Base-by-base conservation (phyloP, 345 rosid genomes). In the Populus euphratica region DNA sequence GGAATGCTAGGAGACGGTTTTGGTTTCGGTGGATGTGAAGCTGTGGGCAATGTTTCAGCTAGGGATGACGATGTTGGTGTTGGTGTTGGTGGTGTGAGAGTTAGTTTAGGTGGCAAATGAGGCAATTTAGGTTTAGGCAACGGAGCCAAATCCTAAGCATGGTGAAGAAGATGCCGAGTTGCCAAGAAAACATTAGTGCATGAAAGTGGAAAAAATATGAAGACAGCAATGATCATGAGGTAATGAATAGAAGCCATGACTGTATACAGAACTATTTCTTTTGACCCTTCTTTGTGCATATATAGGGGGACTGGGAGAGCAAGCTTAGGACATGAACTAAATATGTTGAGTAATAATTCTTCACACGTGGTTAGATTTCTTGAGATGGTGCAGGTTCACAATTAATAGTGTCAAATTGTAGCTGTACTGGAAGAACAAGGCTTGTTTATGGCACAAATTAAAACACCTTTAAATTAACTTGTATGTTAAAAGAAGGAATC, bases 51-150 rank as follows among this genome's bases (percentile, higher is more conserved):
- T 23, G 64, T 50, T n/a, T 47, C 66, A 14, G 63, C 64, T 44
- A 38, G 62, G 8, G 73, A 74, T 44, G 69, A 59, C 23, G 47
- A 59, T 31, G 52, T 39, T 12, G 83, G 86, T 18, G 78, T 77
- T 63, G 83, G 8, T 23, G 77, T 44, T 31, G 74, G 21, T 12
- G 86, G 44, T 13, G 75, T 62, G n/a, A 66, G 62, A 56, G 50
- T 74, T 2, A 81, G 78, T 36, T 73, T 1, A 4, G 70, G 41
- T 23, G 82, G 84, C 47, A 75, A 12, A 38, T 79, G 83, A 20
- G 81, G 85, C 69, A 74, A 69, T 69, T 59, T 77, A 43, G 69
- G 72, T 17, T 41, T 13, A 27, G 77, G 77, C 41, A 74, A 39
- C 44, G 69, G 76, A 27, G 69, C 39, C 56, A 73, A 8, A 62